phyloP scores from a whole-genome alignment of 2,329 filamentous ascomycete species.

The Diaporthe vexans region DNA sequence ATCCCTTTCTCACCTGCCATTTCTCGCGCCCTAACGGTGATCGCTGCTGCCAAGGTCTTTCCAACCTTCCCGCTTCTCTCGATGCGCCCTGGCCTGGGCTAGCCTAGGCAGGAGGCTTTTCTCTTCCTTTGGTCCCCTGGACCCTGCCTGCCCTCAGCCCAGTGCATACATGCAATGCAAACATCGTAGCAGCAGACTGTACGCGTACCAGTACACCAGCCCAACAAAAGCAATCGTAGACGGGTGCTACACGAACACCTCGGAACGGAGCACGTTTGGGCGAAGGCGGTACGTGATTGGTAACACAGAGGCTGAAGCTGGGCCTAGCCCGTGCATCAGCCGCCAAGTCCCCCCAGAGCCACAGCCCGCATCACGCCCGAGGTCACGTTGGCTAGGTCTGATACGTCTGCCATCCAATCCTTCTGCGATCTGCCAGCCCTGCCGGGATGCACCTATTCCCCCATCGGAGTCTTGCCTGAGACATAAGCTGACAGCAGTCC shows the following conservation, averaged over 20 bases:
- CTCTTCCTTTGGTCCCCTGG: neutral
- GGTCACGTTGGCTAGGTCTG: constrained; percentile 22
- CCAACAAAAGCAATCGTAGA: neutral
- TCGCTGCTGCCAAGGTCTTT: constrained; percentile 13
- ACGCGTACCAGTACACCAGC: neutral
- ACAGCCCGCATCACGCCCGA: constrained; percentile 22
- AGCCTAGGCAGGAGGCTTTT: too few relatives aligned
- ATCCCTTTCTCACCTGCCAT: constrained; percentile 18
- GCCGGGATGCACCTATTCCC: constrained; percentile 13
- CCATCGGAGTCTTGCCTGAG: constrained; percentile 3
- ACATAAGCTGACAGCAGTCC: constrained; percentile 28
- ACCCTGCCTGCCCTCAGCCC: constrained; percentile 5
- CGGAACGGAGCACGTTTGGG: neutral
- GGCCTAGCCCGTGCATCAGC: constrained; percentile 13
- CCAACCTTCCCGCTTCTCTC: constrained; percentile 21
- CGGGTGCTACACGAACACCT: neutral
- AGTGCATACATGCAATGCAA: neutral
- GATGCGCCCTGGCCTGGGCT: neutral
- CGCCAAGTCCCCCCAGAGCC: constrained; percentile 18
- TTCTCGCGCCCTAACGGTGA: constrained; percentile 5
- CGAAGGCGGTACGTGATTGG: neutral
- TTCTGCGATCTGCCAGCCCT: constrained; percentile 2
- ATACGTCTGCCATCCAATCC: constrained; percentile 23
- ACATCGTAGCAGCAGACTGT: neutral
- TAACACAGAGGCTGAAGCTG: constrained; percentile 21